phyloP scores from a whole-genome alignment of 1,284 basidiomycete genomes.

The Apiotrichum laibachii region DNA sequence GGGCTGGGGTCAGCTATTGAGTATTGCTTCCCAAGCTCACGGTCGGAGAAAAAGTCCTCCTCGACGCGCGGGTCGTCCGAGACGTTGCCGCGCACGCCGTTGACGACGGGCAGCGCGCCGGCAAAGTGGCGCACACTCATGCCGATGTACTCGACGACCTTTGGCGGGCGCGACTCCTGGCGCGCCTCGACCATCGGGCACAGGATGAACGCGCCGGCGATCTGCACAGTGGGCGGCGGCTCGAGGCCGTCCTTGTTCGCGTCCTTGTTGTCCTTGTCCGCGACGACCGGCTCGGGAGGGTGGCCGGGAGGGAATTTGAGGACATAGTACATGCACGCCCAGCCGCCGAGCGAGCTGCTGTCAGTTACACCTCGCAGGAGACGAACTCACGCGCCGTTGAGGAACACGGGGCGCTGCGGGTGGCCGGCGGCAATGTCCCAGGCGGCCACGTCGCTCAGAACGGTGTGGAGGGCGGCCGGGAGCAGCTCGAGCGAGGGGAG shows the following conservation, averaged over 20 bases:
- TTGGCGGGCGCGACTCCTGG: constrained; percentile 50
- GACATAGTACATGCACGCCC: constrained; percentile 43
- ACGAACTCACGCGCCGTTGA: constrained; percentile 51
- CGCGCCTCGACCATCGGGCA: constrained; percentile 54
- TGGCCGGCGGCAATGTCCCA: constrained; percentile 36
- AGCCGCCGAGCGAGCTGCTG: constrained; percentile 31
- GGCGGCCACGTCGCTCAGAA: constrained; percentile 52
- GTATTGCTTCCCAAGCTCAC: constrained; percentile 31
- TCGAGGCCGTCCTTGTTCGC: constrained; percentile 5
- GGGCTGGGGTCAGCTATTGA: constrained; percentile 28
- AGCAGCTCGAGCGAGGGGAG: constrained; percentile 51
- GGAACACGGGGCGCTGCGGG: constrained; percentile 48
- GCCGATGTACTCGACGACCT: constrained; percentile 48
- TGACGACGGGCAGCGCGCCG: constrained; percentile 52
- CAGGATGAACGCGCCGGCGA: constrained; percentile 52
- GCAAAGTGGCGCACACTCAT: constrained; percentile 49
- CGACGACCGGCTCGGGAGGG: constrained; percentile 20
- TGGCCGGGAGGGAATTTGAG: constrained; percentile 45
- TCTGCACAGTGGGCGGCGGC: constrained; percentile 25
- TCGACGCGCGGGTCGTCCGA: constrained; percentile 56
- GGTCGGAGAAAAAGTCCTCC: constrained; percentile 50
- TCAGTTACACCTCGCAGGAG: constrained; percentile 11
- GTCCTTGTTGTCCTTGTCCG: not conserved
- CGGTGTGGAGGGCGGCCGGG: constrained; percentile 53
- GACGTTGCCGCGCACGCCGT: constrained; percentile 53